phyloP scores from a whole-genome alignment of 257 asterid genomes.

The Avicennia marina region DNA sequence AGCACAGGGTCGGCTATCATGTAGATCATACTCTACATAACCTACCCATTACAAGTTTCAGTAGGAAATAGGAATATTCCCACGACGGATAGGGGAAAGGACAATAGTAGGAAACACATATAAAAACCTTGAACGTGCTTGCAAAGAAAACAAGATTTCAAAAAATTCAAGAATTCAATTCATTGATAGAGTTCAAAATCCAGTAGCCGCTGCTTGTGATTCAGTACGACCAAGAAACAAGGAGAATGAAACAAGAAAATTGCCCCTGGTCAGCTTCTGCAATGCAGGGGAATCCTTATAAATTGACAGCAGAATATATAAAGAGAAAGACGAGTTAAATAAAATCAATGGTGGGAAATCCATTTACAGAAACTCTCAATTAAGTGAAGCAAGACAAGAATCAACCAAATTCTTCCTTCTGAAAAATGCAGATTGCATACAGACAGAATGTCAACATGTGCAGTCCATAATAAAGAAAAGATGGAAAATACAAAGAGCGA shows the following conservation, averaged over 20 bases:
- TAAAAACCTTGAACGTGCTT: neutral
- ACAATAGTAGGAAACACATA: neutral
- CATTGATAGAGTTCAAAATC: neutral
- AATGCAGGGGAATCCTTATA: no score
- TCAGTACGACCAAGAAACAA: neutral
- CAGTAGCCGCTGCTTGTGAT: neutral
- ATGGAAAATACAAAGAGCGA: neutral
- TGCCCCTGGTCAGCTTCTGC: neutral
- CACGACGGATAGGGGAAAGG: constrained; percentile 3
- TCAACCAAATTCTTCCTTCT: neutral
- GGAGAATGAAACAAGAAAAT: neutral
- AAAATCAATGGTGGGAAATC: neutral
- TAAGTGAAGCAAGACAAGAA: no score
- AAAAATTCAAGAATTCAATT: neutral
- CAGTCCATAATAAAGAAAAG: neutral
- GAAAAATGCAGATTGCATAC: neutral
- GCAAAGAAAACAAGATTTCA: neutral
- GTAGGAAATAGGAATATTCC: neutral
- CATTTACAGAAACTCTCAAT: neutral
- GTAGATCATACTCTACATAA: neutral
- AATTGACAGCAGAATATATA: no score
- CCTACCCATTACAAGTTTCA: neutral
- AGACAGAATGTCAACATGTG: neutral
- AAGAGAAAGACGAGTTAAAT: no score
- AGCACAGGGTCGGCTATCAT: neutral